Conservation (phyloP, 352 stramenopile genomes). For the Halophytophthora polymorphica region DNA sequence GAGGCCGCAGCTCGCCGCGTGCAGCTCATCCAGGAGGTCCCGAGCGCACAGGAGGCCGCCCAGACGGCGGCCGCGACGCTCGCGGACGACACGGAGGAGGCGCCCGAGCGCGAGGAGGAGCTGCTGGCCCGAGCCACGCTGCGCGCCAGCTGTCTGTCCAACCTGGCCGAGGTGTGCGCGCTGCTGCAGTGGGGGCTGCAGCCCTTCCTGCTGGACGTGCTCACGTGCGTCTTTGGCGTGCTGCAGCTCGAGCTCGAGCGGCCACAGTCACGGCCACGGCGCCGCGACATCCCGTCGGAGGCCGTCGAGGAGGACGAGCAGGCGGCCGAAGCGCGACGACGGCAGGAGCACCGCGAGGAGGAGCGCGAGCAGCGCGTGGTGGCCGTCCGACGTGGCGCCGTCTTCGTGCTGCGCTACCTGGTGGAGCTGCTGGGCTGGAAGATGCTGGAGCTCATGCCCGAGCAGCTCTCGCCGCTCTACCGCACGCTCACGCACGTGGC, state of each 20-base stretch:
- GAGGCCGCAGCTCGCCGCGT: slow-evolving; percentile 26
- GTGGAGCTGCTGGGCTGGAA: slow-evolving; percentile 74
- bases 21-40: slow-evolving; percentile 60
- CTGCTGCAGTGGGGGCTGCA: slow-evolving; percentile 72
- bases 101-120: slow-evolving; percentile 17
- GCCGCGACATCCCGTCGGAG: slow-evolving; percentile 3
- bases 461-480: slow-evolving; percentile 72
- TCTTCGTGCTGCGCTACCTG: slow-evolving; percentile 78
- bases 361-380: slow-evolving; percentile 36
- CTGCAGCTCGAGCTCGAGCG: slow-evolving; percentile 67
- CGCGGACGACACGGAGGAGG: slow-evolving; percentile 1
- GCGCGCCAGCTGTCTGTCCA: slow-evolving; percentile 83
- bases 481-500: slow-evolving; percentile 73
- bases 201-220: slow-evolving; percentile 68
- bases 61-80: slow-evolving; percentile 2
- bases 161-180: slow-evolving; percentile 78
- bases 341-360: slow-evolving; percentile 15
- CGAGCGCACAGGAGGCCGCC: slow-evolving; percentile 1
- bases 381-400: slow-evolving; percentile 65
- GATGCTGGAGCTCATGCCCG: slow-evolving; percentile 67
- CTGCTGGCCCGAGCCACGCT: slow-evolving; percentile 54
- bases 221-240: slow-evolving; percentile 79
- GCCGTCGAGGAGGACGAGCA: slow-evolving; percentile 1
- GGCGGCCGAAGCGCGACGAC: slow-evolving; percentile 12
- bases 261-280: slow-evolving; percentile 13